Evolutionary conservation across 2,329 filamentous ascomycete species (phyloP).

Genomic region (Tolypocladium endophyticum): DNA sequence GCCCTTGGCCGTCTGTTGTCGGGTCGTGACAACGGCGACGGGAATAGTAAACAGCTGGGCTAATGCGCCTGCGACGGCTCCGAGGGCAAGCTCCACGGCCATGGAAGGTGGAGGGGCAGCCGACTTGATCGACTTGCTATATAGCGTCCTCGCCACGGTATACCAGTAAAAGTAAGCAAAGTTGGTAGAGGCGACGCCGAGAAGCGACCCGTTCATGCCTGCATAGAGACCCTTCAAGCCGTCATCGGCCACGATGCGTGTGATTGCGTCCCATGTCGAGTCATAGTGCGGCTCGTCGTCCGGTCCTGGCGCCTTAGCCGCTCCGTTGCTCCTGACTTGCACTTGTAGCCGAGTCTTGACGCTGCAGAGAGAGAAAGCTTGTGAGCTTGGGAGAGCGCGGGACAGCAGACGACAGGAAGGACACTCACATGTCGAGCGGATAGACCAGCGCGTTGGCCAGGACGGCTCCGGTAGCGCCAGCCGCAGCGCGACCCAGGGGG

Average conservation of each 20-base stretch:
- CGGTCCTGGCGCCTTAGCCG: slow-evolving; percentile 14
- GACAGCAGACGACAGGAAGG: not conserved
- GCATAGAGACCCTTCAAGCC: slow-evolving; percentile 76
- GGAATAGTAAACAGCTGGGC: slow-evolving; percentile 96
- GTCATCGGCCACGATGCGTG: slow-evolving; percentile 71
- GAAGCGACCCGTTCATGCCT: slow-evolving; percentile 73
- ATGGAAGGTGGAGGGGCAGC: slow-evolving; percentile 54
- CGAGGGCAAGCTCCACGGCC: slow-evolving; percentile 70
- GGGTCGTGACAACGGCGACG: slow-evolving; percentile 86
- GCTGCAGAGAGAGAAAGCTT: slow-evolving; percentile 33
- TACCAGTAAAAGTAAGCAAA: slow-evolving; percentile 99
- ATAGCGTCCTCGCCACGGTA: slow-evolving; percentile 73
- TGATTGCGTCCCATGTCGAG: slow-evolving; percentile 80
- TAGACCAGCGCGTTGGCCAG: slow-evolving; percentile 94
- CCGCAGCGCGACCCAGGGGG: slow-evolving; percentile 86
- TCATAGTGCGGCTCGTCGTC: slow-evolving; percentile 60
- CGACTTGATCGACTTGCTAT: slow-evolving; percentile 50
- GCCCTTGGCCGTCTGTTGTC: slow-evolving; percentile 88
- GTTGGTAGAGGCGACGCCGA: slow-evolving; percentile 94
- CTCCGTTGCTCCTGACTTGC: slow-evolving; percentile 60
- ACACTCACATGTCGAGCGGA: slow-evolving; percentile 82
- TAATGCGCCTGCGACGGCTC: slow-evolving; percentile 78
- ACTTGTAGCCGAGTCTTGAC: slow-evolving; percentile 96
- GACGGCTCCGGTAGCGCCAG: slow-evolving; percentile 85
- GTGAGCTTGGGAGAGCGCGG: not conserved